phyloP scores from a whole-genome alignment of 2,329 filamentous ascomycete species.

The Leptosphaerulina australis region DNA sequence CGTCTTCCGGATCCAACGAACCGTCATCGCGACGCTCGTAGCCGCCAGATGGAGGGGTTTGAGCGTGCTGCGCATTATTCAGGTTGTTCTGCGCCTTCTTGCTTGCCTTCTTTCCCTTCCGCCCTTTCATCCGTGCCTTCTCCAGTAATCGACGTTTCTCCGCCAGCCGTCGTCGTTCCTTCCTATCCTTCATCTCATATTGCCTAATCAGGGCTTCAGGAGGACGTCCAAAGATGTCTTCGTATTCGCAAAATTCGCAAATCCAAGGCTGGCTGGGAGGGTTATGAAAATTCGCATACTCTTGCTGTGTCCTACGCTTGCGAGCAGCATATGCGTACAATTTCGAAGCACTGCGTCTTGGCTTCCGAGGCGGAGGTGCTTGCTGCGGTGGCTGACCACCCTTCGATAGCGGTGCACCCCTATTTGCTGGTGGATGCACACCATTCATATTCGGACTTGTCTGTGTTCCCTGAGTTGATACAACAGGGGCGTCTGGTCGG shows the following conservation, averaged over 20 bases:
- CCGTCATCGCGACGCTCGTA: constrained; percentile 45
- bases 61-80: constrained; percentile 39
- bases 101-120: constrained; percentile 82
- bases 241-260: constrained; percentile 98
- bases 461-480: constrained; percentile 62
- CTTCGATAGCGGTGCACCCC: constrained; percentile 46
- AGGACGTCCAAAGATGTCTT: constrained; percentile 88
- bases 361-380: constrained; percentile 63
- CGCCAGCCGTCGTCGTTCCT: constrained; percentile 80
- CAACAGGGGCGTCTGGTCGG: constrained; percentile 46
- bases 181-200: constrained; percentile 93
- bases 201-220: constrained; percentile 84
- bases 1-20: constrained; percentile 41
- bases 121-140: constrained; percentile 91
- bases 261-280: constrained; percentile 89
- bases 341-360: constrained; percentile 67
- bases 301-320: constrained; percentile 76
- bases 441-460: constrained; percentile 60
- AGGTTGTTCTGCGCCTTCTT: constrained; percentile 60
- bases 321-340: constrained; percentile 77
- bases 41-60: constrained; percentile 37
- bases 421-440: constrained; percentile 33
- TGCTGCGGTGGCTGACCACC: constrained; percentile 49
- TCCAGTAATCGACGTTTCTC: constrained; percentile 84
- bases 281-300: constrained; percentile 76